phyloP scores from a whole-genome alignment of 164 flowering plant species.

The Stephania yunnanensis region DNA sequence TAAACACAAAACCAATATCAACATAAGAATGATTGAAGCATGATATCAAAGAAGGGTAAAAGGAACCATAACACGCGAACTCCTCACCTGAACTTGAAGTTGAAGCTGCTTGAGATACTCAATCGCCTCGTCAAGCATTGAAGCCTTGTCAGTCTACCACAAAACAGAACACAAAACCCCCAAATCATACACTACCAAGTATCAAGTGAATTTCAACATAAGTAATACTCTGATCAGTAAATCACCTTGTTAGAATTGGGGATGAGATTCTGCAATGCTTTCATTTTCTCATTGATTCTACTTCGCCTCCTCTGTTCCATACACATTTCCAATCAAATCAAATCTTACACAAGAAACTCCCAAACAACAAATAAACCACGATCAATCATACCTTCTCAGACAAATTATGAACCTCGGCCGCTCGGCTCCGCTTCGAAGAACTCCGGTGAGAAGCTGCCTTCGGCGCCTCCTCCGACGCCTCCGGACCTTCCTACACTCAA shows the following conservation, averaged over 20 bases:
- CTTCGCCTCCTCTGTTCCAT: constrained; percentile 74
- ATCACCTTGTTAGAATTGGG: constrained; percentile 43
- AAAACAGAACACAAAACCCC: constrained; percentile 1
- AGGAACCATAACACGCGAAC: neutral
- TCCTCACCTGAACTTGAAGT: constrained; percentile 56
- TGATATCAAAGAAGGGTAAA: neutral
- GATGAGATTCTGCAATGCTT: constrained; percentile 78
- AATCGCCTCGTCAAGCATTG: constrained; percentile 87
- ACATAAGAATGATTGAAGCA: neutral
- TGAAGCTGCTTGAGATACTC: constrained; percentile 90
- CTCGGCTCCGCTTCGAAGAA: constrained; percentile 75
- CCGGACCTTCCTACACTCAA: constrained; percentile 37
- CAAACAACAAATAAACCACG: constrained; percentile 1
- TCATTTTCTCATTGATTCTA: constrained; percentile 87
- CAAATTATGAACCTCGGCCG: constrained; percentile 85
- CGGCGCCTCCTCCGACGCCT: constrained; percentile 33
- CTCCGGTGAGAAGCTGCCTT: constrained; percentile 27
- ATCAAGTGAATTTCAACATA: neutral
- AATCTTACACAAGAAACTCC: neutral
- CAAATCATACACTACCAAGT: neutral
- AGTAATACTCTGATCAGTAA: neutral
- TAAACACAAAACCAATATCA: neutral
- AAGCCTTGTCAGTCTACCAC: constrained; percentile 74
- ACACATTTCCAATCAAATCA: constrained; percentile 5
- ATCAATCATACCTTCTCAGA: constrained; percentile 61